A percentile compares a stretch with the other conserved stretches of the same genome.
Conservation (phyloP, 495 filamentous ascomycete species). For the Friedmanniomyces simplex region DNA sequence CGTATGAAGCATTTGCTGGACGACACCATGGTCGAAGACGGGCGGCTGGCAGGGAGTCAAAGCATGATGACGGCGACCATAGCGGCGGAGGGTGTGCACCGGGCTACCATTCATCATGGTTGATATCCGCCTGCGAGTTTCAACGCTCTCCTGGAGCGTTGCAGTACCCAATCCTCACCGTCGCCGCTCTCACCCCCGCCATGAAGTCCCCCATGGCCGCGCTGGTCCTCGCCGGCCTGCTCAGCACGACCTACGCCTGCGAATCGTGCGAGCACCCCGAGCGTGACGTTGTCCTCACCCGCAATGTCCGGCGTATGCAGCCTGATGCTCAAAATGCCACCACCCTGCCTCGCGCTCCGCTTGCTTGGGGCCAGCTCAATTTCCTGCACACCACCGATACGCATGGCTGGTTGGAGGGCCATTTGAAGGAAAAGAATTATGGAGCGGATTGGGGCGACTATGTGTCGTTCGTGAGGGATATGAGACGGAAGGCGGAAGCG, state of each 20-base stretch:
- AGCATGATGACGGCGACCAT: background rate
- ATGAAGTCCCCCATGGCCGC: conserved; percentile 18
- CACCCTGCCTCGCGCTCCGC: conserved; percentile 27
- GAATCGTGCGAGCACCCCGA: conserved; percentile 27
- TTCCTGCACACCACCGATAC: conserved; percentile 39
- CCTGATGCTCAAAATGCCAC: conserved; percentile 37
- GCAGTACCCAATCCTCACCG: background rate
- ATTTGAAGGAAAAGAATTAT: conserved; percentile 37
- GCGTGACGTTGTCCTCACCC: conserved; percentile 26
- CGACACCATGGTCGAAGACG: background rate
- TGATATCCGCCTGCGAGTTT: background rate
- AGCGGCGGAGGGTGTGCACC: background rate
- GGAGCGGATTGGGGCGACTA: conserved; percentile 38
- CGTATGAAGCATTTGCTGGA: background rate
- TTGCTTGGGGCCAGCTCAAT: conserved; percentile 41
- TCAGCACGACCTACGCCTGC: conserved; percentile 20
- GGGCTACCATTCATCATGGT: too few species aligned
- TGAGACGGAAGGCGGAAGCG: conserved; percentile 30
- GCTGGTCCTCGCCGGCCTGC: conserved; percentile 3
- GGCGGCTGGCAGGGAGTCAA: background rate
- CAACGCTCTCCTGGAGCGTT: background rate
- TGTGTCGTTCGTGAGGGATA: conserved; percentile 31
- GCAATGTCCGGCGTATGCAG: conserved; percentile 35
- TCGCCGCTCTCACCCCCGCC: background rate
- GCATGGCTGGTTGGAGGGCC: conserved; percentile 40